Evolutionary conservation across 768 basidiomycete species (phyloP).

Genomic region (Leccinum broughii): DNA sequence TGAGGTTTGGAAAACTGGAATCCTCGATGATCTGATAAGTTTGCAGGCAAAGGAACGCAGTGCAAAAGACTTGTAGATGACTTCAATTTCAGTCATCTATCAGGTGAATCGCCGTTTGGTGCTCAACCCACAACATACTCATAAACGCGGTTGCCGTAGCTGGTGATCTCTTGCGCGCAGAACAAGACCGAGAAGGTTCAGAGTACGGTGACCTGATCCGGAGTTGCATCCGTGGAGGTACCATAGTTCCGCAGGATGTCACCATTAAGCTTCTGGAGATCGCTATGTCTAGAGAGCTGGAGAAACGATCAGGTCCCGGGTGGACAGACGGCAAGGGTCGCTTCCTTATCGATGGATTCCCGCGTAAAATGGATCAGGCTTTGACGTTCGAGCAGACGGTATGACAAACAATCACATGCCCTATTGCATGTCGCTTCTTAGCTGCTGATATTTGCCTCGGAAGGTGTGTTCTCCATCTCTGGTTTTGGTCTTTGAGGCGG

Average conservation of each 20-base stretch:
- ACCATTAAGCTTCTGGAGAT: conserved; percentile 94
- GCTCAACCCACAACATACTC: conserved; percentile 10
- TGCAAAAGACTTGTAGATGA: conserved; percentile 81
- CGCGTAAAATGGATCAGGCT: conserved; percentile 98
- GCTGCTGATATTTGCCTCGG: not conserved
- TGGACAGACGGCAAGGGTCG: conserved; percentile 77
- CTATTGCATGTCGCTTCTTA: not conserved
- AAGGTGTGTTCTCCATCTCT: conserved; percentile 81
- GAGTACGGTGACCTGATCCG: conserved; percentile 82
- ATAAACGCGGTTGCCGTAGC: conserved; percentile 46
- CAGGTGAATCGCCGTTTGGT: conserved; percentile 52
- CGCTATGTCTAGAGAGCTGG: conserved; percentile 74
- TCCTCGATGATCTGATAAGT: conserved; percentile 8
- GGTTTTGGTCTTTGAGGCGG: conserved; percentile 85
- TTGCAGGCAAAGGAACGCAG: conserved; percentile 92
- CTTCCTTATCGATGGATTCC: conserved; percentile 97
- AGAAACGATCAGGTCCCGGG: conserved; percentile 44
- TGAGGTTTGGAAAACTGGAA: conserved; percentile 31
- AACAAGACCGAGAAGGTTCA: conserved; percentile 86
- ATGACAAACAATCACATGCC: conserved; percentile 22
- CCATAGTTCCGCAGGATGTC: conserved; percentile 95
- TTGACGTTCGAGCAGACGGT: conserved; percentile 86
- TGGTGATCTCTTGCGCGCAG: conserved; percentile 95
- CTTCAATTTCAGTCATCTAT: conserved; percentile 90
- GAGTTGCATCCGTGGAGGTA: conserved; percentile 86